Conservation (phyloP, 768 basidiomycete species). For the Termitomyces sp. region DNA sequence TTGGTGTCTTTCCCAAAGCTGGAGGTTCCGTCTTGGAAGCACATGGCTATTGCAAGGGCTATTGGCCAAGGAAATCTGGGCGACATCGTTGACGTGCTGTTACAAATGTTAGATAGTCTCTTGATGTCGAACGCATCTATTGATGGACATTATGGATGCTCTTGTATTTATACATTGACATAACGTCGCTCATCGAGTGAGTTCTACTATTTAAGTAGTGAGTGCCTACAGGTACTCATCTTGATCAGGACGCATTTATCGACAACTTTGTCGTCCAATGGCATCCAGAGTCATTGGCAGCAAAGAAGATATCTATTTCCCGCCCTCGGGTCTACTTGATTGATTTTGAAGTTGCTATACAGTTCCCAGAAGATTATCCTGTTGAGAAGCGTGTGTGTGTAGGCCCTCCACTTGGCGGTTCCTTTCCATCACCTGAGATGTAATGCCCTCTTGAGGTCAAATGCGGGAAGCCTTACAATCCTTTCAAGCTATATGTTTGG, state of each 20-base stretch:
- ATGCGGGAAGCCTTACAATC: background rate
- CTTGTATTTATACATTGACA: background rate
- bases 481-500: conserved; percentile 7
- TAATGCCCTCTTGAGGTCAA: conserved; percentile 19
- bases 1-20: conserved; percentile 21
- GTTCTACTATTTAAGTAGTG: background rate
- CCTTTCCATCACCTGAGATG: conserved; percentile 9
- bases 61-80: conserved; percentile 23
- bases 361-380: conserved; percentile 17
- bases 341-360: conserved; percentile 24
- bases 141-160: background rate
- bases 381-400: conserved; percentile 9
- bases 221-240: background rate
- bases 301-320: background rate
- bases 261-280: conserved; percentile 27
- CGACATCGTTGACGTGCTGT: conserved; percentile 22
- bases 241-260: conserved; percentile 20
- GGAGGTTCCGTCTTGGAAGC: conserved; percentile 6
- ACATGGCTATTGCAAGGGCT: conserved; percentile 15
- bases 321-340: conserved; percentile 13
- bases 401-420: conserved; percentile 18
- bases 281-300: conserved; percentile 21
- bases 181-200: background rate
- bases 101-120: conserved; percentile 15
- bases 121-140: background rate